Evolutionary conservation across 2,329 filamentous ascomycete genomes (phyloP).

Genomic region (Microdochium paspali): DNA sequence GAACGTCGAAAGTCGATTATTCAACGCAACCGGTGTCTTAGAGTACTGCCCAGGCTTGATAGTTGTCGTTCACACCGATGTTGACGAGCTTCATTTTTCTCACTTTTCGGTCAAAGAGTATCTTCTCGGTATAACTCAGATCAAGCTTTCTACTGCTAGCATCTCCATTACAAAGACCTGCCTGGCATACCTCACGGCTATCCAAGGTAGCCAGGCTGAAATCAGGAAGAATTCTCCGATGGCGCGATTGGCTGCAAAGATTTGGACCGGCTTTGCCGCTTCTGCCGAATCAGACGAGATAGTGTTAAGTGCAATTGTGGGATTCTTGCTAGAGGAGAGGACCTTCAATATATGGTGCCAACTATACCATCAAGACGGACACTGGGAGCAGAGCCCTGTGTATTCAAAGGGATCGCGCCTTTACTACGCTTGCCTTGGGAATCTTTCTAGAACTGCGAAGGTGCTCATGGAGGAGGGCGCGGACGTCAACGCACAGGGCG

Average conservation of each 20-base stretch:
- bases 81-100: slow-evolving; percentile 11
- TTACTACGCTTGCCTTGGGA: background rate
- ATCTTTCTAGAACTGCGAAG: background rate
- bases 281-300: slow-evolving; percentile 3
- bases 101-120: slow-evolving; percentile 16
- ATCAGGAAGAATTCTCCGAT: slow-evolving; percentile 8
- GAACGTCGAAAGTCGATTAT: slow-evolving; percentile 4
- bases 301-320: slow-evolving; percentile 1
- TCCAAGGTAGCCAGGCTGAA: slow-evolving; percentile 1
- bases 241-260: slow-evolving; percentile 9
- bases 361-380: slow-evolving; percentile 3
- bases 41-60: slow-evolving; percentile 9
- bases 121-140: slow-evolving; percentile 4
- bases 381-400: background rate
- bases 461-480: background rate
- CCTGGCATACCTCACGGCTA: slow-evolving; percentile 10
- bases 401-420: background rate
- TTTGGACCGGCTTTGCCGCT: slow-evolving; percentile 7
- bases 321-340: slow-evolving; percentile 5
- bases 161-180: slow-evolving; percentile 10
- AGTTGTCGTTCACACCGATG: slow-evolving; percentile 1
- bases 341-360: slow-evolving; percentile 6
- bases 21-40: background rate
- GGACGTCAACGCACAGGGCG: background rate
- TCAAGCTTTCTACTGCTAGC: slow-evolving; percentile 3